Evolutionary conservation across 805 yeast species (phyloP).

Genomic region (Myxozyma melibiosi): DNA sequence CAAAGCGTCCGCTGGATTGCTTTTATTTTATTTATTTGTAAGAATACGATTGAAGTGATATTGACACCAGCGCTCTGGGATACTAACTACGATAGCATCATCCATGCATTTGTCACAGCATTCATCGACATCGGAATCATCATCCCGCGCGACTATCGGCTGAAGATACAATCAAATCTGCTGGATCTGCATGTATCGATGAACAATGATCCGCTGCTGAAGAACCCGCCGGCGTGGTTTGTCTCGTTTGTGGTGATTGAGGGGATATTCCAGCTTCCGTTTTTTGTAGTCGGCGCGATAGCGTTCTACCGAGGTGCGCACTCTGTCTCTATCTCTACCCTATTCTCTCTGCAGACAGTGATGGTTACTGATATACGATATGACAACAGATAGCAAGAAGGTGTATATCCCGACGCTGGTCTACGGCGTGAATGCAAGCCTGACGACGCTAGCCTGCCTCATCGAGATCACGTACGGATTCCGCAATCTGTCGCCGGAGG

Average conservation of each 20-base stretch:
- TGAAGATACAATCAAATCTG: constrained; percentile 50
- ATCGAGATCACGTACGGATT: constrained; percentile 8
- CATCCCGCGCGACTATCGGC: constrained; percentile 15
- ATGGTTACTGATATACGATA: background rate
- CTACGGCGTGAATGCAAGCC: constrained; percentile 84
- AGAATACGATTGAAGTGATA: background rate
- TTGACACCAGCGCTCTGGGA: background rate
- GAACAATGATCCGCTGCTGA: constrained; percentile 74
- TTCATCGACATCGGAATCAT: background rate
- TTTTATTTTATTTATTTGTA: constrained; percentile 4
- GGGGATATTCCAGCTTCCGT: constrained; percentile 74
- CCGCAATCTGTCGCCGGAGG: background rate
- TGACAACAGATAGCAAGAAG: constrained; percentile 31
- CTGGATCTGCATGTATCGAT: constrained; percentile 59
- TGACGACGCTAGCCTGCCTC: constrained; percentile 11
- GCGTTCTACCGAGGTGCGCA: constrained; percentile 42
- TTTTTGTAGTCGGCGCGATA: constrained; percentile 55
- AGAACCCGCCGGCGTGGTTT: constrained; percentile 70
- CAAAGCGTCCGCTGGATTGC: constrained; percentile 1
- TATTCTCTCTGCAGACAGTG: too few relatives aligned
- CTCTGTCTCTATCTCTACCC: background rate
- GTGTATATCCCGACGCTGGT: constrained; percentile 52
- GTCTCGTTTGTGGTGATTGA: constrained; percentile 71
- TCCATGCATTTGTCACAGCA: constrained; percentile 2
- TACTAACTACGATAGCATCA: background rate